Percentiles rank a stretch among this genome's conserved stretches.
Conservation (phyloP, 805 yeast species). For the Candida golubevii region DNA sequence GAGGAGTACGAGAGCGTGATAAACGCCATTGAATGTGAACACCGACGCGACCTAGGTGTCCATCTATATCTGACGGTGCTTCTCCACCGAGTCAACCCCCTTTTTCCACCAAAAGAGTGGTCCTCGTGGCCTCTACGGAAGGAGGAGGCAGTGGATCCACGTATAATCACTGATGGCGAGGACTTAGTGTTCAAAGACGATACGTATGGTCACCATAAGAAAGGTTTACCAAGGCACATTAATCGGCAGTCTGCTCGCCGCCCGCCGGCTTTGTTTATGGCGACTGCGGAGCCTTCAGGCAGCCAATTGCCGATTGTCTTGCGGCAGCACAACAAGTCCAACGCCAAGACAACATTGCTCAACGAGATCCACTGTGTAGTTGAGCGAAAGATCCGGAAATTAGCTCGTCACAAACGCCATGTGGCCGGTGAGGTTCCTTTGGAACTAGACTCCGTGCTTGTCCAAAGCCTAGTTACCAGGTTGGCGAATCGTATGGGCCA, state of each 20-base stretch:
- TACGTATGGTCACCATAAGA: neutral
- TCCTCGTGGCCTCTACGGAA: conserved; percentile 54
- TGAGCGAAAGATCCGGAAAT: conserved; percentile 4
- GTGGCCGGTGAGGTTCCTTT: neutral
- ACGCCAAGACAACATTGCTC: conserved; percentile 11
- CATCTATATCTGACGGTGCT: conserved; percentile 62
- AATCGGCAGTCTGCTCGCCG: neutral
- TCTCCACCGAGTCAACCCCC: conserved; percentile 33
- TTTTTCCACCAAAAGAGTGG: conserved; percentile 42
- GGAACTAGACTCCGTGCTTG: conserved; percentile 4
- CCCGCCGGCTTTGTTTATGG: neutral
- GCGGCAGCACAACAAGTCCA: conserved; percentile 2
- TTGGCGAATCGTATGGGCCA: conserved; percentile 12
- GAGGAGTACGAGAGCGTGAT: conserved; percentile 8
- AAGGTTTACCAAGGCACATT: neutral
- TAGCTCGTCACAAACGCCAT: neutral
- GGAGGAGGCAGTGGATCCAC: conserved; percentile 9
- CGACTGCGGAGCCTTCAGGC: conserved; percentile 1
- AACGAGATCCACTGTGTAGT: conserved; percentile 16
- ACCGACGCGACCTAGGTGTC: conserved; percentile 52
- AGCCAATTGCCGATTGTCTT: conserved; percentile 1
- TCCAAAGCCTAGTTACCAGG: conserved; percentile 10
- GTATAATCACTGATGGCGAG: conserved; percentile 6
- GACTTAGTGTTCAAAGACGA: conserved; percentile 6
- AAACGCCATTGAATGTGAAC: conserved; percentile 43